phyloP scores from a whole-genome alignment of 257 asterid genomes.

The Apocynum venetum region DNA sequence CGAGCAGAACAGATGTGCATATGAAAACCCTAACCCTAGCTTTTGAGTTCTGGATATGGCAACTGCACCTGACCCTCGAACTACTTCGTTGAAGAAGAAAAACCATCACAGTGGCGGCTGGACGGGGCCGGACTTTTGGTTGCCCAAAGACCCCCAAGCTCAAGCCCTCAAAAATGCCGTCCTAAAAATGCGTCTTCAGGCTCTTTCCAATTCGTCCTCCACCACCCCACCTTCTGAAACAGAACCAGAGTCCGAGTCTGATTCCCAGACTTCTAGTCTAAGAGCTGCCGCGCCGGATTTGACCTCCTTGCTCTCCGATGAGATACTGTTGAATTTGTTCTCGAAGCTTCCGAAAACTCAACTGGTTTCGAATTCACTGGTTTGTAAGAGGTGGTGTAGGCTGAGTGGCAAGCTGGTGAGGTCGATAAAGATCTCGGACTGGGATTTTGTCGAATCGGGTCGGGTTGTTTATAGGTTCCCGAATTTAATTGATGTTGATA shows the following conservation, averaged over 20 bases:
- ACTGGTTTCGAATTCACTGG: slow-evolving; percentile 57
- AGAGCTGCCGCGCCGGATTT: slow-evolving; percentile 35
- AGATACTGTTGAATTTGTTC: slow-evolving; percentile 52
- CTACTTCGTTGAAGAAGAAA: slow-evolving; percentile 30
- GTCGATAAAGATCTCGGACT: slow-evolving; percentile 62
- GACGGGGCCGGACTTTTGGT: slow-evolving; percentile 51
- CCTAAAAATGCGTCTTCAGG: slow-evolving; percentile 60
- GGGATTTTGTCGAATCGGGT: slow-evolving; percentile 94
- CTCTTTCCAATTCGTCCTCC: slow-evolving; percentile 56
- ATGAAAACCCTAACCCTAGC: slow-evolving; percentile 43
- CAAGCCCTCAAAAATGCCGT: slow-evolving; percentile 53
- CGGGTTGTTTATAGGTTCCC: slow-evolving; percentile 71
- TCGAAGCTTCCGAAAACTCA: slow-evolving; percentile 42
- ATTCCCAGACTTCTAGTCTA: slow-evolving; percentile 9
- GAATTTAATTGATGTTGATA: slow-evolving; percentile 55
- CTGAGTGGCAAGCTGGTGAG: slow-evolving; percentile 61
- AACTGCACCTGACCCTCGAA: slow-evolving; percentile 38
- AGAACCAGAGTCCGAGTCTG: slow-evolving; percentile 38
- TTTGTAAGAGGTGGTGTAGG: slow-evolving; percentile 79
- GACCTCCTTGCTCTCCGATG: slow-evolving; percentile 49
- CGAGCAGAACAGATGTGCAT: slow-evolving; percentile 4
- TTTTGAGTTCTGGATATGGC: slow-evolving; percentile 33
- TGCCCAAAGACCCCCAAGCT: slow-evolving; percentile 36
- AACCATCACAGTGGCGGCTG: slow-evolving; percentile 37
- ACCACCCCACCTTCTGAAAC: slow-evolving; percentile 70